Evolutionary conservation across 2,329 filamentous ascomycete species (phyloP).

Genomic region (Alternaria burnsii): DNA sequence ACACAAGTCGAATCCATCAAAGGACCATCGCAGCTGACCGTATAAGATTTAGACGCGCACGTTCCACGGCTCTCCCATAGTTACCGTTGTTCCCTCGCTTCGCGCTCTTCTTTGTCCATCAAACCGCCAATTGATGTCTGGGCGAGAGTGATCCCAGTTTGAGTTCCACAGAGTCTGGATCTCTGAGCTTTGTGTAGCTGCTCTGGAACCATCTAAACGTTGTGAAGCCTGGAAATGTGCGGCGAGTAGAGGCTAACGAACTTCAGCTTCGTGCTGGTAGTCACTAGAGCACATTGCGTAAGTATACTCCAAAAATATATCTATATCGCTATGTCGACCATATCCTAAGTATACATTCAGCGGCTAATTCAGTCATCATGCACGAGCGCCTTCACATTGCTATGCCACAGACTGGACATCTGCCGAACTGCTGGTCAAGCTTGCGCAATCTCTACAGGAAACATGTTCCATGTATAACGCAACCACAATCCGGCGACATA

Average conservation of each 20-base stretch:
- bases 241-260: no score
- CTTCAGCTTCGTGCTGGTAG: not conserved
- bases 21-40: not conserved
- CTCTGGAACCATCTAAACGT: not conserved
- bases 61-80: not conserved
- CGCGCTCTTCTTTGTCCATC: not conserved
- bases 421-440: conserved; percentile 8
- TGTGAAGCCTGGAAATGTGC: not conserved
- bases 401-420: conserved; percentile 15
- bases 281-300: not conserved
- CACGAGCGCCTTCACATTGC: conserved; percentile 11
- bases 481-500: conserved; percentile 4
- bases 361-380: not conserved
- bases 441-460: conserved; percentile 6
- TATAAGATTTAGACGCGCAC: not conserved
- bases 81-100: not conserved
- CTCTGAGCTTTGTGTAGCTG: not conserved
- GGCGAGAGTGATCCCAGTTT: not conserved
- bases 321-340: no score
- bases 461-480: conserved; percentile 12
- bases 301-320: no score
- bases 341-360: not conserved
- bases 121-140: not conserved
- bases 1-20: not conserved
- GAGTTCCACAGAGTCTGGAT: fast-evolving